A percentile compares a stretch with the other conserved stretches of the same genome.
These are phyloP conservation scores for Neurospora sp. DNA, from an alignment of 495 filamentous ascomycete species.

Conservation along the genomic window DNA sequence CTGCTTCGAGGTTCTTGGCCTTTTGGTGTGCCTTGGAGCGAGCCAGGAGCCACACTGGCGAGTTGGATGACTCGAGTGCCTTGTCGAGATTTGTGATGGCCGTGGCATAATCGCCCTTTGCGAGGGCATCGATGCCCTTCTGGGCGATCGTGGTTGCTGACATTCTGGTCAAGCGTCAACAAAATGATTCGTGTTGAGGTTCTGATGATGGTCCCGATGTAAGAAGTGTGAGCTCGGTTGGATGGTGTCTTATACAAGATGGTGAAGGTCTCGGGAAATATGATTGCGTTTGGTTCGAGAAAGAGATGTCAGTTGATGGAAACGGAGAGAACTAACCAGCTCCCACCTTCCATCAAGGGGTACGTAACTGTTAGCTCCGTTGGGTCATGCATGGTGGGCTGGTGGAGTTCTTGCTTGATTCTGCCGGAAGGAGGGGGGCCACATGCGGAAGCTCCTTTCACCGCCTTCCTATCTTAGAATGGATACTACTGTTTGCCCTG, in stretches of 20 bases:
- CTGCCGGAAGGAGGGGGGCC: not conserved
- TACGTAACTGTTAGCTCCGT: not conserved
- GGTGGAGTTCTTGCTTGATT: not conserved
- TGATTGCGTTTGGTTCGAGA: not conserved
- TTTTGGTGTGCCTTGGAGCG: slow-evolving; percentile 78
- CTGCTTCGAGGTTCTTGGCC: slow-evolving; percentile 36
- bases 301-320: not conserved
- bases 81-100: slow-evolving; percentile 67
- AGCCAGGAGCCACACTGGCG: slow-evolving; percentile 77
- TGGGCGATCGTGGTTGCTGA: slow-evolving; percentile 22
- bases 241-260: not conserved
- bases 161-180: slow-evolving; percentile 8
- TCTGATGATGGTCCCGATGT: not conserved
- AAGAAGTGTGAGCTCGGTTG: not conserved
- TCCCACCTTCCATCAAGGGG: not conserved
- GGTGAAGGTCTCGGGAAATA: not conserved
- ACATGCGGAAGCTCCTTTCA: not conserved
- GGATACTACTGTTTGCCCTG: not conserved
- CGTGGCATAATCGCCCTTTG: slow-evolving; percentile 47
- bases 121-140: slow-evolving; percentile 47
- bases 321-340: not conserved
- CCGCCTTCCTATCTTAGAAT: not conserved
- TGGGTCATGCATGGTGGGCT: not conserved
- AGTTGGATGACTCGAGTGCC: slow-evolving; percentile 58
- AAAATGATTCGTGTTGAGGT: not conserved